phyloP scores from a whole-genome alignment of 306 rosid genomes.

The Quillaja saponaria region DNA sequence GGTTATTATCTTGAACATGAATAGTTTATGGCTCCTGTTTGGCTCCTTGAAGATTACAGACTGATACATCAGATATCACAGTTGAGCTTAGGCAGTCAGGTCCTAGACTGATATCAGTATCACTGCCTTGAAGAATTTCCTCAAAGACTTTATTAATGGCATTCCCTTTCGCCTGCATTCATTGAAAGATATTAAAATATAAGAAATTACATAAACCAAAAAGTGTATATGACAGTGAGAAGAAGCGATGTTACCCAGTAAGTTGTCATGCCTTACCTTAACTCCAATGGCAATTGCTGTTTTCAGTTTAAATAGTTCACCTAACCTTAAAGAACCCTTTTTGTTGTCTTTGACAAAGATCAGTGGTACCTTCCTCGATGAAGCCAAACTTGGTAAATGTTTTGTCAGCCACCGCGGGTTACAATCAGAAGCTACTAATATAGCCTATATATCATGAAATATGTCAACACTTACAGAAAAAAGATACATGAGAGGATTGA shows the following conservation, averaged over 20 bases:
- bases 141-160: slow-evolving; percentile 47
- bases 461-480: too few species aligned
- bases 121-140: slow-evolving; percentile 34
- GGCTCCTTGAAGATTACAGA: neutral
- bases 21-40: too few species aligned
- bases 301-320: slow-evolving; percentile 66
- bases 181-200: slow-evolving; percentile 16
- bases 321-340: slow-evolving; percentile 72
- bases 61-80: slow-evolving; percentile 10
- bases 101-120: slow-evolving; percentile 19
- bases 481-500: too few species aligned
- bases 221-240: neutral
- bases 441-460: slow-evolving; percentile 46
- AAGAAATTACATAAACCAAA: slow-evolving; percentile 5
- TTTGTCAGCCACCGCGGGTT: slow-evolving; percentile 76
- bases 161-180: slow-evolving; percentile 57
- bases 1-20: too few species aligned
- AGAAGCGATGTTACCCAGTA: neutral
- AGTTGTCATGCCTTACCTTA: slow-evolving; percentile 47
- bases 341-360: slow-evolving; percentile 62
- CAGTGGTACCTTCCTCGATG: slow-evolving; percentile 66
- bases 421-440: slow-evolving; percentile 70
- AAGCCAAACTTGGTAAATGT: slow-evolving; percentile 70
- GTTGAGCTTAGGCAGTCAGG: slow-evolving; percentile 3
- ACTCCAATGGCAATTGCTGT: slow-evolving; percentile 87